Evolutionary conservation across 2,329 filamentous ascomycete species (phyloP), one percentile per base, ranked within the genome.

Genomic region (Cyphellophora europaea): DNA sequence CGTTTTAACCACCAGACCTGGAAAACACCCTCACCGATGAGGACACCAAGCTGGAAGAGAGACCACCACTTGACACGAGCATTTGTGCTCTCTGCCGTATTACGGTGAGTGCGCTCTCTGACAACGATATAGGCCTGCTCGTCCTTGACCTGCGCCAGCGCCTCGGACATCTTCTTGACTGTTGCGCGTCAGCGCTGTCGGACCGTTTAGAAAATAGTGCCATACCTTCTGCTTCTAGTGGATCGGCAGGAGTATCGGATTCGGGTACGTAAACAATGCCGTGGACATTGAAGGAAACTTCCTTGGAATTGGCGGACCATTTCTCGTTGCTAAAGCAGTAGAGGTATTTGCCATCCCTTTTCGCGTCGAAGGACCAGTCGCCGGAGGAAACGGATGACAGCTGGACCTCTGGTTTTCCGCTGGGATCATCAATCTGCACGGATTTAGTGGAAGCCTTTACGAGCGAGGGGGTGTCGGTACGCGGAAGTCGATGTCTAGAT

Each of bases 241-340:
- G 91, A 55, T 96, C 89, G 50, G 82, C 74, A 17, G 83, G 76
- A 41, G 81, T 72, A 52, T 96, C 89, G 41, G 74, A 70, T 62
- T 96, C 91, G 37, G 84, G 82, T 33, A 98, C 87, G 63, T 96
- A 98, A 56, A 98, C 89, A 48, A 98, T 86, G 51, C 91, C 91
- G 65, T 98, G 91, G 34, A 98, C 91, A 61, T 98, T 98, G 77
- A 98, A 98, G 37, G 86, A 93, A 35, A 98, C 89, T 62, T 98
- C 91, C 67, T 98, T 98, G 58, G 78, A 93, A 61, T 86, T 86
- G 40, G 88, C 87, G 40, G 85, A 84, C 87, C 89, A 98, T 61
- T 91, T 82, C 70, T 96, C 89, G 65, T 98, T 98, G 65, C 91
- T 93, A 68, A 98, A 98, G 77, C 91, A 98, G 77, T 98, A 98